Evolutionary conservation across 805 yeast species (phyloP).

Genomic region (Zygosaccharomyces lentus): DNA sequence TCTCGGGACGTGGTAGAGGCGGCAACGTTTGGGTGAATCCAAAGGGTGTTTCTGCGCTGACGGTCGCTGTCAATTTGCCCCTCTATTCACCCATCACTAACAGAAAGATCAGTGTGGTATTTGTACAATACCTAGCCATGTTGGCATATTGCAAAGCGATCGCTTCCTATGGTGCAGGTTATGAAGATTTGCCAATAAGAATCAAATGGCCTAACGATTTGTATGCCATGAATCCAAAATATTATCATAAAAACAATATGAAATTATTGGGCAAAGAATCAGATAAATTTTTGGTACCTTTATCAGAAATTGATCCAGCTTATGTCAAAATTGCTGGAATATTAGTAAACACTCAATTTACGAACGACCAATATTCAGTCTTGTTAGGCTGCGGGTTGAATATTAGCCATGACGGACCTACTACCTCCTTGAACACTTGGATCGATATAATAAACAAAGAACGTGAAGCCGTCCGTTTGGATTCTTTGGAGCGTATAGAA

Average conservation of each 20-base stretch:
- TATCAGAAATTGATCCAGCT: conserved; percentile 55
- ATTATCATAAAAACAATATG: conserved; percentile 34
- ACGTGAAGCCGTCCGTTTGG: conserved; percentile 41
- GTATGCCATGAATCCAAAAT: conserved; percentile 67
- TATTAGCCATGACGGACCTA: conserved; percentile 80
- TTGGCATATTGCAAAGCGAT: conserved; percentile 81
- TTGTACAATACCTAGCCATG: conserved; percentile 80
- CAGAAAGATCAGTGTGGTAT: conserved; percentile 60
- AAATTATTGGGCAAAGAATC: conserved; percentile 22
- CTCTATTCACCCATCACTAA: conserved; percentile 40
- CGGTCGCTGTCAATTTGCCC: conserved; percentile 58
- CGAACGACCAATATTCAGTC: conserved; percentile 55
- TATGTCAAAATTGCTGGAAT: conserved; percentile 81
- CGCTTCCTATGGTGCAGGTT: conserved; percentile 54
- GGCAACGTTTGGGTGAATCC: conserved; percentile 96
- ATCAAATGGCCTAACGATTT: conserved; percentile 98
- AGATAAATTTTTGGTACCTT: conserved; percentile 34
- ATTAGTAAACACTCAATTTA: conserved; percentile 70
- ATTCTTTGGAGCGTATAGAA: conserved; percentile 43
- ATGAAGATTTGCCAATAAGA: conserved; percentile 69
- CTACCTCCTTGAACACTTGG: conserved; percentile 78
- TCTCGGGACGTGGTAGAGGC: conserved; percentile 90
- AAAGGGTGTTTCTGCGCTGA: conserved; percentile 80
- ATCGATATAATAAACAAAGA: conserved; percentile 56
- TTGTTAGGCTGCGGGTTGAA: conserved; percentile 88